Evolutionary conservation across 2,329 filamentous ascomycete species (phyloP).

Genomic region (Fusarium heterosporum): DNA sequence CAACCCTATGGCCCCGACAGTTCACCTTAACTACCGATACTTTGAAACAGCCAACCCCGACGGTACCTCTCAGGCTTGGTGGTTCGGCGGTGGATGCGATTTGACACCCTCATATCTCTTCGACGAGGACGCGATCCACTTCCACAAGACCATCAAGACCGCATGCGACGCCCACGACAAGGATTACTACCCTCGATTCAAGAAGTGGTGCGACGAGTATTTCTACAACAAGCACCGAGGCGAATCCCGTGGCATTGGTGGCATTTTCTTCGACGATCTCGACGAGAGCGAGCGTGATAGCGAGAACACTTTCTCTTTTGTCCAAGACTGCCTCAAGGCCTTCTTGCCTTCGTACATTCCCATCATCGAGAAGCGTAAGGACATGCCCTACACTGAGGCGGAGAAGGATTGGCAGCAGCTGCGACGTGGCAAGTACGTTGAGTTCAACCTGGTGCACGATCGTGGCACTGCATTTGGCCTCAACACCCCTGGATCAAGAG

Average conservation of each 20-base stretch:
- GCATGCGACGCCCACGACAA: slow-evolving; percentile 94
- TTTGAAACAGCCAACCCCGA: slow-evolving; percentile 94
- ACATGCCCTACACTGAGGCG: slow-evolving; percentile 86
- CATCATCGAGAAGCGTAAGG: slow-evolving; percentile 87
- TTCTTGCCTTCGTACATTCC: slow-evolving; percentile 94
- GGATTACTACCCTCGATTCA: slow-evolving; percentile 92
- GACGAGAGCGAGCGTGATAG: slow-evolving; percentile 88
- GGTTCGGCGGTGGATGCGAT: slow-evolving; percentile 97
- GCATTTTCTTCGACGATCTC: slow-evolving; percentile 98
- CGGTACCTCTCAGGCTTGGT: slow-evolving; percentile 88
- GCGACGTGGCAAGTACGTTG: slow-evolving; percentile 92
- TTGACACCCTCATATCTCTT: slow-evolving; percentile 94
- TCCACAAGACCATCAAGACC: slow-evolving; percentile 93
- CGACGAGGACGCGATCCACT: slow-evolving; percentile 96
- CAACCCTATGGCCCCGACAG: slow-evolving; percentile 97
- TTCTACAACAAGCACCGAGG: slow-evolving; percentile 93
- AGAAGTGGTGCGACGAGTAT: slow-evolving; percentile 98
- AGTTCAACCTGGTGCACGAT: slow-evolving; percentile 98
- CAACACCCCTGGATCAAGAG: slow-evolving; percentile 88
- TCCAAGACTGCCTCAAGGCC: slow-evolving; percentile 84
- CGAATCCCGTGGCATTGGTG: slow-evolving; percentile 88
- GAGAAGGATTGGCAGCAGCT: slow-evolving; percentile 99
- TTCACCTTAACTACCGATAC: slow-evolving; percentile 98
- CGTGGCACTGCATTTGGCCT: slow-evolving; percentile 93
- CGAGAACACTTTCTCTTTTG: slow-evolving; percentile 90